Percentiles rank a stretch among this genome's conserved stretches.
Conservation (phyloP, 305 asterid genomes). For the Fraxinus paxiana region DNA sequence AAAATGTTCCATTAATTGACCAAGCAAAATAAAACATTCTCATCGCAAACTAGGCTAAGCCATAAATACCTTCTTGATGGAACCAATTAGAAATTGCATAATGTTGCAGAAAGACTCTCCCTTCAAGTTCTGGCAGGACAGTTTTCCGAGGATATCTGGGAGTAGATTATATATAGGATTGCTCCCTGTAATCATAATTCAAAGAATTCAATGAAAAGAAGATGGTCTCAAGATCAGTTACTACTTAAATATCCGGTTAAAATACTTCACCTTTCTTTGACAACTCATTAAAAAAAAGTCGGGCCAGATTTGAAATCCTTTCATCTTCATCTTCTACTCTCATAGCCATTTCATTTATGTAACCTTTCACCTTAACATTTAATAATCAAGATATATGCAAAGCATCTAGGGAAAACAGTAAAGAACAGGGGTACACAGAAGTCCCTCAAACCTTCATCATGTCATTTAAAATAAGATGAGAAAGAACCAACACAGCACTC, state of each 20-base stretch:
- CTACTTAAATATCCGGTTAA: neutral
- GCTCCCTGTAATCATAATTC: constrained; percentile 55
- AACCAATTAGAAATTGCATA: constrained; percentile 85
- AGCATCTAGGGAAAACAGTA: constrained; percentile 19
- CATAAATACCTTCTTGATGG: constrained; percentile 75
- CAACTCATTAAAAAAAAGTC: constrained; percentile 81
- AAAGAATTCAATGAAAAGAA: constrained; percentile 18
- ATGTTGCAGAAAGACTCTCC: constrained; percentile 83
- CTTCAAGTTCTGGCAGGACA: constrained; percentile 67
- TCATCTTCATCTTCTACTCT: constrained; percentile 85
- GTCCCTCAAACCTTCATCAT: constrained; percentile 83
- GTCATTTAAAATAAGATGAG: constrained; percentile 91
- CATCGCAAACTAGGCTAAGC: constrained; percentile 14
- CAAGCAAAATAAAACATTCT: constrained; percentile 10
- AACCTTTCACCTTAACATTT: constrained; percentile 73
- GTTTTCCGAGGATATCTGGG: constrained; percentile 90
- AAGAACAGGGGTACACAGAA: constrained; percentile 18
- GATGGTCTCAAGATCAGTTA: constrained; percentile 2
- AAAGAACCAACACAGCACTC: constrained; percentile 92
- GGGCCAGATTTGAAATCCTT: constrained; percentile 77
- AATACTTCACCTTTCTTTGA: constrained; percentile 74
- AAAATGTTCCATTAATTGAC: constrained; percentile 23
- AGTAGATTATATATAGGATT: constrained; percentile 91
- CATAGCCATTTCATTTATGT: constrained; percentile 85
- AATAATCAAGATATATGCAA: constrained; percentile 18